Base-by-base conservation (phyloP, 306 rosid genomes). In the Echinosophora koreensis region DNA sequence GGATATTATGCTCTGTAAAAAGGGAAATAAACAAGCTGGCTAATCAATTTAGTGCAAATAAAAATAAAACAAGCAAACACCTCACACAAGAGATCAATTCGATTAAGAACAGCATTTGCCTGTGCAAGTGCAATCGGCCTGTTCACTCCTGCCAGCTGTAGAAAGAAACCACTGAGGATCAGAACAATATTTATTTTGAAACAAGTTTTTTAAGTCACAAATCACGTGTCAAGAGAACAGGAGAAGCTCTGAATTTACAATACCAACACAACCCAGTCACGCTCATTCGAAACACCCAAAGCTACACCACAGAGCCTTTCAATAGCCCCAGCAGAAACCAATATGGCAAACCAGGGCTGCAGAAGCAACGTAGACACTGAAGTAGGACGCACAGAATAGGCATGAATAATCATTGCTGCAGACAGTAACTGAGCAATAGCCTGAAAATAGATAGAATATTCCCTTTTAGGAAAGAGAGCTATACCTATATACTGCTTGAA, bases 201-300 rank as follows among this genome's bases (percentile, higher is more conserved):
- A 56, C 66, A 79, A 28, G 5, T 44, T 66, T 73, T 62, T 55
- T n/a, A 74, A 69, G 32, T 35, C 38, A 14, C 52, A 68, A 39
- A 71, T 47, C 4, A 56, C 16, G 50, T 38, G 35, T 67, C 47
- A 84, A 83, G 12, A 59, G 66, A 88, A 56, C 37, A 75, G 73
- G 54, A 14, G 69, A 80, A 54, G 39, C 30, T 66, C 30, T 54
- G 72, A 83, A 82, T 76, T 76, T 64, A 78, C 78, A 69, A 18
- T 88, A 96, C 97, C 99, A 89, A 80, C 83, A 96, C 97, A 70
- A 96, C 99, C 99, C 97, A 96, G 77, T 96, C 99, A 46, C 94
- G 97, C 85, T 96, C 98, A 85, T 91, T 87, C 60, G 99, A 90
- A 81, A 96, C 94, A 37, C 97, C 99, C 81, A 89, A 69, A 65